These are phyloP conservation scores for Fusarium compactum DNA, from an alignment of 2,329 filamentous ascomycete species.

Conservation along the genomic window DNA sequence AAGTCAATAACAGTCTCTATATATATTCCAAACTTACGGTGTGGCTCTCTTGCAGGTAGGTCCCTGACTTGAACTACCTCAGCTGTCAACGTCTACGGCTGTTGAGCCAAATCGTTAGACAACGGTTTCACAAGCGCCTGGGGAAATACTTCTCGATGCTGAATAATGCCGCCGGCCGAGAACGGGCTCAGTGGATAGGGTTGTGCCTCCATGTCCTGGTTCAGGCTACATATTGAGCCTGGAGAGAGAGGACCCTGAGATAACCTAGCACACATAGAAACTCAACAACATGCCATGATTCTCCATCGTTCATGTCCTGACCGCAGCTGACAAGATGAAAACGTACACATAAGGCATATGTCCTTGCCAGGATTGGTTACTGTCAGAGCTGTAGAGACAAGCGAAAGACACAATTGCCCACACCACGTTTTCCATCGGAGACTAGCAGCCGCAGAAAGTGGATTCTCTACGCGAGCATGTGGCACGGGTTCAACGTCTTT, in stretches of 20 bases:
- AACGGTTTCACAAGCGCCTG: constrained; percentile 1
- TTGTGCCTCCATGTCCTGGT: constrained; percentile 9
- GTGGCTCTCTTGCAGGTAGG: constrained; percentile 20
- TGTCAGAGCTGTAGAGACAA: constrained; percentile 9
- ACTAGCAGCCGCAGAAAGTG: constrained; percentile 33
- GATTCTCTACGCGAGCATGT: constrained; percentile 28
- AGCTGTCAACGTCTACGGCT: constrained; percentile 15
- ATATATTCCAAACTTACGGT: constrained; percentile 23
- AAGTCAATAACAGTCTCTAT: constrained; percentile 5
- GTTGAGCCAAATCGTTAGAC: constrained; percentile 10
- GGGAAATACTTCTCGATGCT: constrained; percentile 23
- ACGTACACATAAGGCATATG: constrained; percentile 22
- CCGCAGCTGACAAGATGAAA: constrained; percentile 4
- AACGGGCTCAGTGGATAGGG: constrained; percentile 7
- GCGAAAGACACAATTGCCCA: constrained; percentile 7
- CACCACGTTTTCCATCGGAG: constrained; percentile 27
- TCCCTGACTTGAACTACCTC: constrained; percentile 8
- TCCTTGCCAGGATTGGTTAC: constrained; percentile 5
- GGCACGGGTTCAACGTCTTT: constrained; percentile 42
- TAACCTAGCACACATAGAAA: constrained; percentile 18
- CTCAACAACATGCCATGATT: constrained; percentile 37
- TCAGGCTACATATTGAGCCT: constrained; percentile 12
- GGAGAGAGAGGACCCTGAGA: constrained; percentile 19
- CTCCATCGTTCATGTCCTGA: constrained; percentile 32
- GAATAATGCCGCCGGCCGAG: constrained; percentile 20